Base-by-base conservation (phyloP, 495 filamentous ascomycete genomes). In the Neurospora pannonica region DNA sequence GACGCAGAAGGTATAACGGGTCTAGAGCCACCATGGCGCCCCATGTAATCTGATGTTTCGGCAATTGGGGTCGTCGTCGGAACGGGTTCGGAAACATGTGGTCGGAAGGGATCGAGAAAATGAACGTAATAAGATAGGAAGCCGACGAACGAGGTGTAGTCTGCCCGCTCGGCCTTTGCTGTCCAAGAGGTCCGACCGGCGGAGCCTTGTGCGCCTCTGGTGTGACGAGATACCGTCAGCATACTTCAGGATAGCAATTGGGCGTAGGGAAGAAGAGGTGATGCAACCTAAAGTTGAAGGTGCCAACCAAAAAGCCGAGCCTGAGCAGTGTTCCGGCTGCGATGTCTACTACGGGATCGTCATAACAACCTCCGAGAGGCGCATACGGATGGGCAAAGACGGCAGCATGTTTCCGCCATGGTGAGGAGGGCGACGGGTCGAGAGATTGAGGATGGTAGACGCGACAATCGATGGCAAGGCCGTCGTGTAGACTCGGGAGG, bases 341-440 rank as follows among this genome's bases (percentile, higher is more conserved):
- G 31, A 88, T 83, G 38, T 87, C 82, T 17, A 99, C 93, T 28
- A 97, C 86, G 0, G 87, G 87, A 76, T 98, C 94, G 79, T 98
- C 92, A 80, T 90, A 95, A 83, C 85, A 91, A 6, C 96, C 96
- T 13, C 96, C 96, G 7, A 98, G 84, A 0, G 92, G 89, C 24
- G 94, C 93, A 75, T 98, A 99, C 0, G 96, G 95, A 81, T 98
- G 96, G 0, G 95, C 95, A 34, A 99, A 80, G 28, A 98, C 87
- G 4, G 94, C 95, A 13, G 90, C 92, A 74, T 87, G 87, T 70
- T 84, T 84, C 11, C 73, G 77, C 86, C 87, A 87, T 28, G 77
- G 80, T 2, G 81, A 74, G 2, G 78, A 70, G 5, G 75, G 74
- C 17, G 76, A 78, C 11, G 76, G 79, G 42, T 75, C 81, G 74